Conservation (phyloP, 1,139 yeast genomes). For the Blastobotrys aristatus region DNA sequence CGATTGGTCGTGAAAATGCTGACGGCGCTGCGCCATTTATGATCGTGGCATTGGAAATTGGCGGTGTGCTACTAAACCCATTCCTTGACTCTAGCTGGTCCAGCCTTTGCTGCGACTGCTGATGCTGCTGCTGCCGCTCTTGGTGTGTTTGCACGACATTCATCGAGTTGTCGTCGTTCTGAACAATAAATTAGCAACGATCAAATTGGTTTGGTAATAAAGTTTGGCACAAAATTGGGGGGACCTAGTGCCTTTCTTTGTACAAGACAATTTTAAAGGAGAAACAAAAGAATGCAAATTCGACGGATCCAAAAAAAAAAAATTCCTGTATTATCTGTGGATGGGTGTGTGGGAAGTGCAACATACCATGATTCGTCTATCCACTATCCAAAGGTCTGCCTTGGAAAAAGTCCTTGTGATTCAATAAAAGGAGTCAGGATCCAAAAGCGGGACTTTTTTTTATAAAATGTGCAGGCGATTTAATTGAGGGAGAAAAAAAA, state of each 20-base stretch:
- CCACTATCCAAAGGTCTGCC: neutral
- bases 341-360: no score
- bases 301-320: neutral
- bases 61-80: neutral
- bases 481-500: neutral
- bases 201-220: no score
- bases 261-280: neutral
- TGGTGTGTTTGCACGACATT: slow-evolving; percentile 1
- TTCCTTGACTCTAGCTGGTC: no score
- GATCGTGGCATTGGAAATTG: neutral
- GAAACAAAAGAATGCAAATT: neutral
- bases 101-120: no score
- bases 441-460: no score
- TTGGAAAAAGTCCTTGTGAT: neutral
- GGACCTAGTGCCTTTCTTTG: neutral
- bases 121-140: neutral
- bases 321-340: no score
- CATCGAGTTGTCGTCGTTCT: neutral
- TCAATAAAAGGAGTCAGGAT: neutral
- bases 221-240: neutral
- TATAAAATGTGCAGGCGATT: no score
- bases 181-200: neutral
- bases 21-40: neutral
- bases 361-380: neutral
- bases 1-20: neutral